Conservation (phyloP, 805 yeast genomes). For the Teunomyces pallodes region DNA sequence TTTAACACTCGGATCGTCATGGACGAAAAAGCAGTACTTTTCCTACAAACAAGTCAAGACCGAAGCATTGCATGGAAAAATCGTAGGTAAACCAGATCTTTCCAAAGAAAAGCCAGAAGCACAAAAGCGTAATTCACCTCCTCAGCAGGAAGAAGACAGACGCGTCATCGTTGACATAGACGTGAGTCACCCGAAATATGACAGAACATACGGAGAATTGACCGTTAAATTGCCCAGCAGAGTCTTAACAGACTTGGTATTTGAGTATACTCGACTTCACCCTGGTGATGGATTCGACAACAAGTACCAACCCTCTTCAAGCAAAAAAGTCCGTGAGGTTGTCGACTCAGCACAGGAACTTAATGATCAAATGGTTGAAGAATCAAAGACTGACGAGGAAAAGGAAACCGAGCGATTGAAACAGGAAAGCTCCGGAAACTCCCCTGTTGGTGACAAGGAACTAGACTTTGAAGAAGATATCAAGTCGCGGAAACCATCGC, state of each 20-base stretch:
- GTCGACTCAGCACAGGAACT: not conserved
- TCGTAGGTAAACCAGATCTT: conserved; percentile 1
- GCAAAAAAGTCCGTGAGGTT: conserved; percentile 1
- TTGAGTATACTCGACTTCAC: conserved; percentile 19
- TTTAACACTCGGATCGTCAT: conserved; percentile 41
- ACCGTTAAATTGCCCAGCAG: conserved; percentile 12
- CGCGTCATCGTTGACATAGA: conserved; percentile 42
- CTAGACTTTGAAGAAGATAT: conserved; percentile 2
- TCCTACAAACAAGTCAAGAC: conserved; percentile 26
- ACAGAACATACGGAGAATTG: conserved; percentile 37
- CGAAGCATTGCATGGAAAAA: conserved; percentile 15
- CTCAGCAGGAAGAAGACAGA: not conserved
- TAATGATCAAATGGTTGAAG: conserved; percentile 1
- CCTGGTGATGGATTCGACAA: conserved; percentile 29
- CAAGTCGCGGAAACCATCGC: not conserved
- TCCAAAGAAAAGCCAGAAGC: not conserved
- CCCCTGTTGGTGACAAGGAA: conserved; percentile 1
- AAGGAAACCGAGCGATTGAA: conserved; percentile 3
- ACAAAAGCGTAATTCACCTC: too few species aligned
- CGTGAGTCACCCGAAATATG: conserved; percentile 33
- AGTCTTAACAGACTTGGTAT: not conserved
- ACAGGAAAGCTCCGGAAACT: not conserved
- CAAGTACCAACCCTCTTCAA: conserved; percentile 6
- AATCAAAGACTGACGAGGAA: conserved; percentile 5
- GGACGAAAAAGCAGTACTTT: conserved; percentile 43